Percentiles rank a stretch among this genome's conserved stretches.
Conservation (phyloP, 441 rosid genomes). For the Gossypium davidsonii region DNA sequence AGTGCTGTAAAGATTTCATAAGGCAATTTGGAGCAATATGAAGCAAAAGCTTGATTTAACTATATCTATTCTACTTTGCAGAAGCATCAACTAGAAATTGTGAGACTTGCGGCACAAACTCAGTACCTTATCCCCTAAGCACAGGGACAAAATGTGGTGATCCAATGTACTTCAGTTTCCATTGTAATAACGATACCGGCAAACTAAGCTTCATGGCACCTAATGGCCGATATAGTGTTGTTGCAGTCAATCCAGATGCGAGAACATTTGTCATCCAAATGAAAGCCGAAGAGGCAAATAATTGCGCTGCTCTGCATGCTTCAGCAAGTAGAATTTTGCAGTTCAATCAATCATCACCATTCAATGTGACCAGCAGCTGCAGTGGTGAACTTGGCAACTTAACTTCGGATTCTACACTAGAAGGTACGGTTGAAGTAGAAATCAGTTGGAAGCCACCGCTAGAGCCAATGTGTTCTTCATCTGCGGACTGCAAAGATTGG, state of each 20-base stretch:
- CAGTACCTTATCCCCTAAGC: constrained; percentile 68
- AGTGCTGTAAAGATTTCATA: not conserved
- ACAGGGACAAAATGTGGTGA: constrained; percentile 58
- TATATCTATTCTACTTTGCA: constrained; percentile 23
- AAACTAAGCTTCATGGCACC: constrained; percentile 35
- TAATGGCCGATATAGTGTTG: constrained; percentile 33
- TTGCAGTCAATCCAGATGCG: constrained; percentile 30
- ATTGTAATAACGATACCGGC: constrained; percentile 39
- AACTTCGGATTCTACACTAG: not conserved
- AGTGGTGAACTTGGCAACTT: not conserved
- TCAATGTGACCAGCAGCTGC: constrained; percentile 34
- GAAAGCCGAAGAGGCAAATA: constrained; percentile 13
- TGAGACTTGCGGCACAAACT: constrained; percentile 42
- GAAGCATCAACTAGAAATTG: constrained; percentile 43
- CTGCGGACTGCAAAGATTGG: constrained; percentile 58
- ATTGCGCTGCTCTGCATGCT: constrained; percentile 22
- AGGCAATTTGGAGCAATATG: not conserved
- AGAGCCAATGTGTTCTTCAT: constrained; percentile 46
- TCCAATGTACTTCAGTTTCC: constrained; percentile 38
- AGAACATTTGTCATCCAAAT: constrained; percentile 31
- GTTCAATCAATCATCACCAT: constrained; percentile 36
- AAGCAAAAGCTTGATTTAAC: not conserved
- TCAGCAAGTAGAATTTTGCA: constrained; percentile 17
- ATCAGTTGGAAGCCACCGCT: constrained; percentile 47
- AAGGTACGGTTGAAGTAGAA: constrained; percentile 40